Percentiles rank a stretch among this genome's conserved stretches.
Evolutionary conservation across 202 grass and related monocot genomes (phyloP).

Genomic region (Setaria viridis): DNA sequence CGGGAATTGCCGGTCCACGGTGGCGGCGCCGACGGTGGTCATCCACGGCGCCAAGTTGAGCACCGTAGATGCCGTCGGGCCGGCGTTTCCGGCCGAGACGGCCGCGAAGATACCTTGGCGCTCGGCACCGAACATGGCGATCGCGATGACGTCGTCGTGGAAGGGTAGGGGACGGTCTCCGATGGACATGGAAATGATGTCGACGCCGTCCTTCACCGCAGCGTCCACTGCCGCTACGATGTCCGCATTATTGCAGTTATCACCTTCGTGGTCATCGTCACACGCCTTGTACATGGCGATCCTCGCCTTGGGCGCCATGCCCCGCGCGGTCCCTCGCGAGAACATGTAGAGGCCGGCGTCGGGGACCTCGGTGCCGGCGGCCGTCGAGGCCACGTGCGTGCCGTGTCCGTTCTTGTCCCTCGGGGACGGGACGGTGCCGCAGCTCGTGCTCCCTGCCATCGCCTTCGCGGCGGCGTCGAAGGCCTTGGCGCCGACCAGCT

Average conservation of each 20-base stretch:
- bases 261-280: too few relatives aligned
- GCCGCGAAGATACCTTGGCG: conserved; percentile 53
- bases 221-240: conserved; percentile 49
- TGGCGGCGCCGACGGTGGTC: conserved; percentile 52
- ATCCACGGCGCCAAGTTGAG: conserved; percentile 61
- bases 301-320: conserved; percentile 53
- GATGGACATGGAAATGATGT: conserved; percentile 54
- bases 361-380: conserved; percentile 35
- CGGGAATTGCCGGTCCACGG: conserved; percentile 57
- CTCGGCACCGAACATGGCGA: conserved; percentile 49
- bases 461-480: background rate
- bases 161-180: background rate
- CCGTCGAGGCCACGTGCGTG: conserved; percentile 64
- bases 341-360: conserved; percentile 33
- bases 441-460: background rate
- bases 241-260: background rate
- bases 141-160: conserved; percentile 27
- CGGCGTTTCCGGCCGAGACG: conserved; percentile 38
- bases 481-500: conserved; percentile 53
- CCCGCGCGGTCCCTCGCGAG: conserved; percentile 31
- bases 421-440: conserved; percentile 1
- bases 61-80: background rate
- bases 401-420: conserved; percentile 48
- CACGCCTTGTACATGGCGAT: conserved; percentile 72
- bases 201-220: conserved; percentile 61